Evolutionary conservation across 345 rosid genomes (phyloP).

Genomic region (Raphanus raphanistrum): DNA sequence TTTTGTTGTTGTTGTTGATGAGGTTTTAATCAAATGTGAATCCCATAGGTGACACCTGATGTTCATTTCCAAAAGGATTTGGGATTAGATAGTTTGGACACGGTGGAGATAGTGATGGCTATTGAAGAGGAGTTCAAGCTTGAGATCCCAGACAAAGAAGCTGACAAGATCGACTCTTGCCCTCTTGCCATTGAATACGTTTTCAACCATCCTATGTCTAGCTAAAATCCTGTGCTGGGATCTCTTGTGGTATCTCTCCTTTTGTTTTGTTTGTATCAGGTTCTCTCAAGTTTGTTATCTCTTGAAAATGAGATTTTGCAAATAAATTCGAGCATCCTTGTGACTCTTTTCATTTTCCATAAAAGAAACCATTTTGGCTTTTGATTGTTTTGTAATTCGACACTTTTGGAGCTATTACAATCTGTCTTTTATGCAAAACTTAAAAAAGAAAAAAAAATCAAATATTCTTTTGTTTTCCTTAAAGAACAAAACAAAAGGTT

Average conservation of each 20-base stretch:
- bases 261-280: slow-evolving; percentile 14
- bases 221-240: slow-evolving; percentile 29
- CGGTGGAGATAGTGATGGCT: slow-evolving; percentile 92
- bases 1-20: background rate
- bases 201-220: slow-evolving; percentile 78
- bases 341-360: slow-evolving; percentile 13
- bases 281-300: slow-evolving; percentile 7
- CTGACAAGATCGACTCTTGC: slow-evolving; percentile 84
- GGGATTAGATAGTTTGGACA: slow-evolving; percentile 92
- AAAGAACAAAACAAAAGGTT: background rate
- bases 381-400: background rate
- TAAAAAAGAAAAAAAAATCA: too few relatives aligned
- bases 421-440: background rate
- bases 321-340: slow-evolving; percentile 39
- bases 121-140: slow-evolving; percentile 96
- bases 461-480: background rate
- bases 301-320: slow-evolving; percentile 36
- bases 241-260: background rate
- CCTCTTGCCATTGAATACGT: slow-evolving; percentile 84
- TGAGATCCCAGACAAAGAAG: slow-evolving; percentile 95
- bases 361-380: slow-evolving; percentile 4
- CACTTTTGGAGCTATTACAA: background rate
- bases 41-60: slow-evolving; percentile 60
- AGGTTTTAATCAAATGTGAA: too few relatives aligned
- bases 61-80: slow-evolving; percentile 89